These are phyloP conservation scores for Ascochyta fabae DNA, from an alignment of 2,329 filamentous ascomycete species.

Conservation along the genomic window DNA sequence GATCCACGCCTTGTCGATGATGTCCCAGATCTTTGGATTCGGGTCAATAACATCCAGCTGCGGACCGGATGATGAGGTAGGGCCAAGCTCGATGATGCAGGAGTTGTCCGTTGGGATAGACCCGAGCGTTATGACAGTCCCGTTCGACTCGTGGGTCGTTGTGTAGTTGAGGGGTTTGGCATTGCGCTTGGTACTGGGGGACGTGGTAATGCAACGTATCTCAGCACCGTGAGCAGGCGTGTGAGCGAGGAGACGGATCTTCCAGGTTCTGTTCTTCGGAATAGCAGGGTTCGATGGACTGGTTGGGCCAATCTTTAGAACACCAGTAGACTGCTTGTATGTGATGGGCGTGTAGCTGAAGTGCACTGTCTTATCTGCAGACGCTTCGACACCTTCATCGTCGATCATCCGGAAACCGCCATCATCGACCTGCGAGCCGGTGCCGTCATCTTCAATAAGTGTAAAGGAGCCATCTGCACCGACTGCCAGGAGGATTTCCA, in stretches of 20 bases:
- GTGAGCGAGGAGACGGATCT: conserved; percentile 41
- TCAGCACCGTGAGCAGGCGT: conserved; percentile 21
- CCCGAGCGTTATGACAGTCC: conserved; percentile 35
- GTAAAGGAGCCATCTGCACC: conserved; percentile 57
- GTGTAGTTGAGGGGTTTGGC: conserved; percentile 33
- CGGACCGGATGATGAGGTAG: conserved; percentile 21
- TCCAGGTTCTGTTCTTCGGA: conserved; percentile 41
- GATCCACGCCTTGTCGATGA: conserved; percentile 40
- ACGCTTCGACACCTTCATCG: conserved; percentile 41
- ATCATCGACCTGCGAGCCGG: conserved; percentile 44
- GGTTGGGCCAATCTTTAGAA: conserved; percentile 45
- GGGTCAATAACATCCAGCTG: conserved; percentile 46
- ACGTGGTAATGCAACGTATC: conserved; percentile 37
- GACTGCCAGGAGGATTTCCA: conserved; percentile 58
- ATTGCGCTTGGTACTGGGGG: conserved; percentile 29
- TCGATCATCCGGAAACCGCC: conserved; percentile 52
- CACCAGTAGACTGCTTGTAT: conserved; percentile 47
- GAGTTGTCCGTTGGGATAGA: conserved; percentile 31
- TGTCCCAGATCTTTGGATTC: conserved; percentile 34
- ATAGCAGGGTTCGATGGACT: conserved; percentile 34
- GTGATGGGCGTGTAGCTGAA: conserved; percentile 46
- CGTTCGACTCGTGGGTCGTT: conserved; percentile 26
- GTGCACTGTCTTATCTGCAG: conserved; percentile 36
- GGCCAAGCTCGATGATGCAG: conserved; percentile 37
- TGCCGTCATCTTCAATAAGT: conserved; percentile 57